These are phyloP conservation scores for Globisporangium alternatum DNA, from an alignment of 352 stramenopile genomes.

Conservation along the genomic window DNA sequence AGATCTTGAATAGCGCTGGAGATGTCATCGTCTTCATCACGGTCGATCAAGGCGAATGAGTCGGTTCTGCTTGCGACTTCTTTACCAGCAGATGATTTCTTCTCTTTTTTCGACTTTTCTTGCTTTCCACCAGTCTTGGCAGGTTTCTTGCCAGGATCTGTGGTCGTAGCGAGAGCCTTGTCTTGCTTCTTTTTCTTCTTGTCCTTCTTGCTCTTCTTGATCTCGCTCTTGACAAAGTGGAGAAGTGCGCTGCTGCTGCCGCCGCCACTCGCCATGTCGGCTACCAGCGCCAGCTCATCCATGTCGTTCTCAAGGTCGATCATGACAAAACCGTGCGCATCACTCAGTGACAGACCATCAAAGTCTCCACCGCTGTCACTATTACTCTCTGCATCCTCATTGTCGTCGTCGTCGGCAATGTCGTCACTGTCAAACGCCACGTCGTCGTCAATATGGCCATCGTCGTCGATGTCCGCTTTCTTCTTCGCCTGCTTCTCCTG, in stretches of 20 bases:
- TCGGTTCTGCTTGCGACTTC: not conserved
- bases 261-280: conserved; percentile 23
- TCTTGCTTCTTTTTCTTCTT: conserved; percentile 23
- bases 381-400: conserved; percentile 1
- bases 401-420: not conserved
- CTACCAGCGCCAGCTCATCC: conserved; percentile 36
- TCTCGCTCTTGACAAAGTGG: conserved; percentile 2
- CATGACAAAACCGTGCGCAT: conserved; percentile 34
- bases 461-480: conserved; percentile 29
- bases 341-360: conserved; percentile 21
- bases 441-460: conserved; percentile 30
- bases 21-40: not conserved
- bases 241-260: not conserved
- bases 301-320: conserved; percentile 39
- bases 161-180: conserved; percentile 4
- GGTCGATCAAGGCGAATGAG: not conserved
- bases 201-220: conserved; percentile 16
- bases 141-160: not conserved
- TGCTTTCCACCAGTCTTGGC: not conserved
- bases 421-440: conserved; percentile 23
- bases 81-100: not conserved
- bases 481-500: conserved; percentile 28
- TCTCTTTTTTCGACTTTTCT: not conserved
- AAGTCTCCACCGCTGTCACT: not conserved
- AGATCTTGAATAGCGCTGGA: not conserved